Base-by-base conservation (phyloP, 768 basidiomycete genomes). In the Boletus vermiculosoides region DNA sequence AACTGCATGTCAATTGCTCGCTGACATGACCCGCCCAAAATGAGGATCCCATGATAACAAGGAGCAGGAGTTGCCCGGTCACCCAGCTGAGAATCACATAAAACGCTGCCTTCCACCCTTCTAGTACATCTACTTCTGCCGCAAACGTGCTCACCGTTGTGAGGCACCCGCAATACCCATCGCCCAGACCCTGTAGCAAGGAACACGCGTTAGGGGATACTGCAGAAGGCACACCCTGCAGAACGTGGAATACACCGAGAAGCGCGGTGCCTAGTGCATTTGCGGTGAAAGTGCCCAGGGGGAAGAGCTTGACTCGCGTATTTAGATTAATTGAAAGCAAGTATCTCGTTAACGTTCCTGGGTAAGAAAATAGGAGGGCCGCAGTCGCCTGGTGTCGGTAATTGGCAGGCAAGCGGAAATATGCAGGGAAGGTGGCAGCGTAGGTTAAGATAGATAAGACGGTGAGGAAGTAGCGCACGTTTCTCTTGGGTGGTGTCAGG, bases 101-200 rank as follows among this genome's bases (percentile, higher is more conserved):
- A 45, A 84, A 66, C 75, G 80, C 84, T 30, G 85, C 84, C 65
- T 80, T 83, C 71, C 82, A 69, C 33, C 76, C 69, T 42, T 76
- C 71, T 58, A 94, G 74, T 41, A 81, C 80, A 34, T 77, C 73
- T 22, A 91, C 69, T 69, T 99, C 97, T 10, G 86, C 86, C 2
- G 85, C 88, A 66, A 98, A 96, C 18, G 95, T 98, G 71, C 90
- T 93, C 63, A 99, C 82, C 1, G 97, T 99, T 2, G 89, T 95
- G 63, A 98, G 77, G 74, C 93, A 94, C 12, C 94, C 97, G 68
- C 95, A 98, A 68, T 93, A 98, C 8, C 97, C 97, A 68, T 98
- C 93, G 23, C 79, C 77, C 37, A 98, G 73, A 1, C 93, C 95
- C 66, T 91, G 87, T 41, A 98, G 71, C 20, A 92, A 76, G 25